A percentile compares a stretch with the other conserved stretches of the same genome.
Evolutionary conservation across 139 green algal genomes (phyloP).

Genomic region (Chlorella sp.): DNA sequence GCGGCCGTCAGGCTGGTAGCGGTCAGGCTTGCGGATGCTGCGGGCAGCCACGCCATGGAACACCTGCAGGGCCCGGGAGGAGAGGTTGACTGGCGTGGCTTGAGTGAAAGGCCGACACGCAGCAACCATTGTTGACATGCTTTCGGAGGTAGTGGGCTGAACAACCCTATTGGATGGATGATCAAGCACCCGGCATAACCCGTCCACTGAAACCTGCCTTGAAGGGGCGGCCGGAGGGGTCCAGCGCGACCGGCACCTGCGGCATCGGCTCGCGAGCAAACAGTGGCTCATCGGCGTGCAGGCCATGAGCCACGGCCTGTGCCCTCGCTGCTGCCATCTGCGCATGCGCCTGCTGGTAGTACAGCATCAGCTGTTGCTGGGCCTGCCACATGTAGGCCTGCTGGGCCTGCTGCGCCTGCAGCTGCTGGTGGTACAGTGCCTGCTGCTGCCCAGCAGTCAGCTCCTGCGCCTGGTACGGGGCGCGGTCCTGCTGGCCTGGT

Average conservation of each 20-base stretch:
- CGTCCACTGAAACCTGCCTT: slow-evolving; percentile 8
- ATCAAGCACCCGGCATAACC: no score
- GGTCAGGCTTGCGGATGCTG: not conserved
- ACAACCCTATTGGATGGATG: no score
- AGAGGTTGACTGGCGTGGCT: no score
- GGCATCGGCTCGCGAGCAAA: slow-evolving; percentile 6
- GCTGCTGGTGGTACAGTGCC: slow-evolving; percentile 6
- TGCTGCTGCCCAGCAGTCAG: not conserved
- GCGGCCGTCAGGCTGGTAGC: slow-evolving; percentile 27
- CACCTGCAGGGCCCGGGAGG: no score
- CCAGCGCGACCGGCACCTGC: slow-evolving; percentile 12
- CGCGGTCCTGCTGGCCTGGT: not conserved
- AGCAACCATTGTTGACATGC: no score
- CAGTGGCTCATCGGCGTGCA: not conserved
- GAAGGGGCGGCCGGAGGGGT: slow-evolving; percentile 14
- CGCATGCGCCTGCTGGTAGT: not conserved
- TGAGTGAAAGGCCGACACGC: no score
- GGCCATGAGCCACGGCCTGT: not conserved
- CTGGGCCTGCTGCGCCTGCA: not conserved
- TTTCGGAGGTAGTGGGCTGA: no score
- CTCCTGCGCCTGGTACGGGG: not conserved
- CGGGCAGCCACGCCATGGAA: slow-evolving; percentile 29
- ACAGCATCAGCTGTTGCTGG: not conserved
- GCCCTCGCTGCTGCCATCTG: no score
- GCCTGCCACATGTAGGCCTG: not conserved